These are phyloP conservation scores for Nicotiana tabacum DNA, from an alignment of 257 asterid genomes.

Conservation along the genomic window DNA sequence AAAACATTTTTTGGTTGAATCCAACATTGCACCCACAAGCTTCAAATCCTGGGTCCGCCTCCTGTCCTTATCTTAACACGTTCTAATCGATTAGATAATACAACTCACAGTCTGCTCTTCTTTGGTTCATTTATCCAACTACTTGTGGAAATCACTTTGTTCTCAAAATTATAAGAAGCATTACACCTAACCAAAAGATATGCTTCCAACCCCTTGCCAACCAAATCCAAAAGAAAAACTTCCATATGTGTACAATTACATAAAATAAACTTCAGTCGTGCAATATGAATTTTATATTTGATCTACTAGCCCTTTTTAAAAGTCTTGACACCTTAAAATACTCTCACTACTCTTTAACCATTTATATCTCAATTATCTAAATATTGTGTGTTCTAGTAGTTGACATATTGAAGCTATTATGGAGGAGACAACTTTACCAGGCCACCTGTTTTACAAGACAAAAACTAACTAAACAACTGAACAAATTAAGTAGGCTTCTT, in stretches of 20 bases:
- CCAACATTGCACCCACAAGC: too few species aligned
- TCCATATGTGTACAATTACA: not conserved
- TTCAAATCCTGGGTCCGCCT: too few species aligned
- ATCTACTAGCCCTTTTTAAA: not conserved
- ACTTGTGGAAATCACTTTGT: not conserved
- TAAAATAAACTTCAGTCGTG: not conserved
- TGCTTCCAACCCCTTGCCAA: not conserved
- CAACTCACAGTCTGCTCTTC: not conserved
- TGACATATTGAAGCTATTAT: not conserved
- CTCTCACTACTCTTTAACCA: not conserved
- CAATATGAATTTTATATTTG: constrained; percentile 1
- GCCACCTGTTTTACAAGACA: constrained; percentile 1
- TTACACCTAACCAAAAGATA: not conserved
- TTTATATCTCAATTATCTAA: not conserved
- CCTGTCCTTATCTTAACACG: not conserved
- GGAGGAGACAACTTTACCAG: constrained; percentile 3
- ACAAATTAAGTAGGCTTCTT: not conserved
- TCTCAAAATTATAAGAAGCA: not conserved
- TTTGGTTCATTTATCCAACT: not conserved
- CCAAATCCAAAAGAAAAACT: not conserved
- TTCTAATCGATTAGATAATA: not conserved
- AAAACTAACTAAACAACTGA: not conserved
- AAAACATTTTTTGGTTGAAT: too few species aligned
- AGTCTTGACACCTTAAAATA: not conserved
- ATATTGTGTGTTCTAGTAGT: not conserved